Percentiles rank a stretch among this genome's conserved stretches.
These are phyloP conservation scores for Colletotrichum lentis DNA, from an alignment of 2,329 filamentous ascomycete species.

Conservation along the genomic window DNA sequence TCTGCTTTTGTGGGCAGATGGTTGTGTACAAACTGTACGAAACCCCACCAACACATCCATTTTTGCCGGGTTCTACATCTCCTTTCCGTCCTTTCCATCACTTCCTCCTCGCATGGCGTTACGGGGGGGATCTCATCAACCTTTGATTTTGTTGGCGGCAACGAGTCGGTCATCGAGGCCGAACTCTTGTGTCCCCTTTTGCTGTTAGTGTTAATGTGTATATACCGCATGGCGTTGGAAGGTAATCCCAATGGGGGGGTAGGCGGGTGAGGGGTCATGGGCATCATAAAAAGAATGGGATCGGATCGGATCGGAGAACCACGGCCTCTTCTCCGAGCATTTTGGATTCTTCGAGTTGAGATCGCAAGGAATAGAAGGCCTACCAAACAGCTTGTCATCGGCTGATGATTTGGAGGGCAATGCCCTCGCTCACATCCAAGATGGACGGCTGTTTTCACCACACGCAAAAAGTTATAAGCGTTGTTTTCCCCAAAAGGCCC, in stretches of 20 bases:
- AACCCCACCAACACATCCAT: slow-evolving; percentile 9
- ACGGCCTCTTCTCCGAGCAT: slow-evolving; percentile 22
- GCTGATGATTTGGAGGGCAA: slow-evolving; percentile 13
- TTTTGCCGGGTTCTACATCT: slow-evolving; percentile 24
- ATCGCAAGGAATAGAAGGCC: slow-evolving; percentile 16
- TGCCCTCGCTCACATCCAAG: background rate
- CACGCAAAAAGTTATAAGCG: slow-evolving; percentile 21
- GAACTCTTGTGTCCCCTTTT: background rate
- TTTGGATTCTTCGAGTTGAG: slow-evolving; percentile 37
- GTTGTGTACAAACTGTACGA: slow-evolving; percentile 36
- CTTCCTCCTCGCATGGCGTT: slow-evolving; percentile 38
- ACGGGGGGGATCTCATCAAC: slow-evolving; percentile 4
- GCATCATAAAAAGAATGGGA: slow-evolving; percentile 34
- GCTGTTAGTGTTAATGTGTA: slow-evolving; percentile 37
- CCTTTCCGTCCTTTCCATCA: slow-evolving; percentile 32
- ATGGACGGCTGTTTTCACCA: slow-evolving; percentile 17
- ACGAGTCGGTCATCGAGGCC: slow-evolving; percentile 7
- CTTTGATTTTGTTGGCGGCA: background rate
- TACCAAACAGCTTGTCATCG: slow-evolving; percentile 32
- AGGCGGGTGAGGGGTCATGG: slow-evolving; percentile 9
- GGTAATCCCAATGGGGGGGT: slow-evolving; percentile 11
- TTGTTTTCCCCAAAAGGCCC: slow-evolving; percentile 8
- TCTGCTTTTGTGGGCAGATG: slow-evolving; percentile 14
- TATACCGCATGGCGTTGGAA: slow-evolving; percentile 38
- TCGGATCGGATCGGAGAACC: slow-evolving; percentile 28